Evolutionary conservation across 345 rosid genomes (phyloP).

Genomic region (Citrus glauca): DNA sequence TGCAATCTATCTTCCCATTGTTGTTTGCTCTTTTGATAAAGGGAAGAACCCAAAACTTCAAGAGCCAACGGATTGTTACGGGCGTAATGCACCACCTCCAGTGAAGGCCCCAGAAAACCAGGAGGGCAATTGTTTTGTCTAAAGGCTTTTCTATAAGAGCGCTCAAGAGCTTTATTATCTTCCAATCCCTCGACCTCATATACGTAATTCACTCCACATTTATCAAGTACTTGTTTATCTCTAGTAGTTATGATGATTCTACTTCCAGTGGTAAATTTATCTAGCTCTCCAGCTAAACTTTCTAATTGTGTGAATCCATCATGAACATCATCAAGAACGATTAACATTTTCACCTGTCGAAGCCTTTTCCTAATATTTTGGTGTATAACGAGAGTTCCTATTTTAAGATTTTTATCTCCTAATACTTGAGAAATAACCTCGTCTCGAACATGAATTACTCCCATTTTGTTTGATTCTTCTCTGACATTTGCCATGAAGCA

Average conservation of each 20-base stretch:
- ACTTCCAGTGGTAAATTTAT: neutral
- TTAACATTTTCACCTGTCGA: neutral
- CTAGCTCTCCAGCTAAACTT: neutral
- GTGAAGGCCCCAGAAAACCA: neutral
- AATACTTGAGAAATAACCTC: neutral
- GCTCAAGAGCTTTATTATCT: neutral
- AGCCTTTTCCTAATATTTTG: neutral
- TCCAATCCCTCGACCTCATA: slow-evolving; percentile 4
- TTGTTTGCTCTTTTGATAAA: neutral
- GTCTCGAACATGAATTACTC: neutral
- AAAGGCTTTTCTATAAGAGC: neutral
- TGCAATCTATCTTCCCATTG: neutral
- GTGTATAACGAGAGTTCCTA: neutral
- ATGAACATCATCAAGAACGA: slow-evolving; percentile 4
- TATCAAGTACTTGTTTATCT: slow-evolving; percentile 3
- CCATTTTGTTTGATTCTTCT: neutral
- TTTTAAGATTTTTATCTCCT: neutral
- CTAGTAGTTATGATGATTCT: slow-evolving; percentile 1
- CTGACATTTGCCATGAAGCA: neutral
- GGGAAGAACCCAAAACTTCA: neutral
- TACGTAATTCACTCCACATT: neutral
- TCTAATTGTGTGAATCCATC: neutral
- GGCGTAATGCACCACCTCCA: neutral
- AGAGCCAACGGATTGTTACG: slow-evolving; percentile 17
- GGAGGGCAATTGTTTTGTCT: neutral